Evolutionary conservation across 768 basidiomycete species (phyloP).

Genomic region (Lyophyllum semitale): DNA sequence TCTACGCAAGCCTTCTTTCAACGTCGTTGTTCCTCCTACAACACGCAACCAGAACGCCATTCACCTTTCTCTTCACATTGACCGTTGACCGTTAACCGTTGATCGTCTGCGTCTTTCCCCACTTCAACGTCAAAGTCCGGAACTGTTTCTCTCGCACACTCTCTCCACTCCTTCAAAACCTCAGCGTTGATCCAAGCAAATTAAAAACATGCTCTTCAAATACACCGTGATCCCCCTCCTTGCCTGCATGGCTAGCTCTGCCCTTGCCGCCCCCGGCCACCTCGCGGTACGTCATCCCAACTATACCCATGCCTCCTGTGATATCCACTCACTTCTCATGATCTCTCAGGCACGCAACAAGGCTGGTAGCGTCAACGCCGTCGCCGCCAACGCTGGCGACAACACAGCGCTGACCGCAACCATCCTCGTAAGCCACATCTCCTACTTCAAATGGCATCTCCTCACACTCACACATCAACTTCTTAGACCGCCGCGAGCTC

Average conservation of each 20-base stretch:
- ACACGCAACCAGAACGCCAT: too few relatives aligned
- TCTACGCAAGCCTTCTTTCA: too few relatives aligned
- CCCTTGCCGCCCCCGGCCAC: conserved; percentile 24
- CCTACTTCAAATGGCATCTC: not conserved
- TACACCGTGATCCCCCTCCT: conserved; percentile 24
- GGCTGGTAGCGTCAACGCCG: not conserved
- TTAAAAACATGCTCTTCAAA: conserved; percentile 27
- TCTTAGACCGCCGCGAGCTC: not conserved
- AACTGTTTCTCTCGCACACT: too few relatives aligned
- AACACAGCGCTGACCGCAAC: not conserved
- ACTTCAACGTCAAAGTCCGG: too few relatives aligned
- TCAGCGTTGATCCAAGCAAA: not conserved
- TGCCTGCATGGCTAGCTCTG: conserved; percentile 22
- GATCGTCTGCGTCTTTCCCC: not conserved
- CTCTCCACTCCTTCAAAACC: not conserved
- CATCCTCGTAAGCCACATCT: not conserved
- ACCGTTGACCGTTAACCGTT: not conserved
- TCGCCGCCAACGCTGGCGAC: not conserved
- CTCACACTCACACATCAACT: not conserved
- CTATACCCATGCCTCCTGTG: too few relatives aligned
- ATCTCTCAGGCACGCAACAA: not conserved
- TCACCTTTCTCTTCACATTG: conserved; percentile 8
- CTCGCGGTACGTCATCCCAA: not conserved
- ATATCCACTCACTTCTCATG: not conserved
- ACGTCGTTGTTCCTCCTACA: too few relatives aligned